A percentile compares a stretch with the other conserved stretches of the same genome.
These are phyloP conservation scores for Penicillium roqueforti DNA, from an alignment of 495 filamentous ascomycete species.

Conservation along the genomic window DNA sequence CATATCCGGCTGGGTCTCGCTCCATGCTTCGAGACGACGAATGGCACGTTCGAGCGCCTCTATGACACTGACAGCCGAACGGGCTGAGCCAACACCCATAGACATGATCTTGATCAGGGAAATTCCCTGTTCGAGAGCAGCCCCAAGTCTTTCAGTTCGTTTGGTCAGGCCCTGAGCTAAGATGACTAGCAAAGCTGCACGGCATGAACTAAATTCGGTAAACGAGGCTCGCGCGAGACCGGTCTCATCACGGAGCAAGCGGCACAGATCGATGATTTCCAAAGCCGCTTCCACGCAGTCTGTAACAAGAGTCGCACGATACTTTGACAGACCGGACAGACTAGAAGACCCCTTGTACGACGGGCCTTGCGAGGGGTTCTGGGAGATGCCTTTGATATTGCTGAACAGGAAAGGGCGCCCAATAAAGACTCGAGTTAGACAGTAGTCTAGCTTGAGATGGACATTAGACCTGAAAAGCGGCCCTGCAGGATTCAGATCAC, in stretches of 20 bases:
- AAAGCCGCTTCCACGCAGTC: slow-evolving; percentile 50
- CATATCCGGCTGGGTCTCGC: slow-evolving; percentile 32
- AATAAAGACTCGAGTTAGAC: slow-evolving; percentile 45
- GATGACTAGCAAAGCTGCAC: slow-evolving; percentile 48
- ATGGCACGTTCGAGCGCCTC: slow-evolving; percentile 49
- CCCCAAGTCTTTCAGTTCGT: slow-evolving; percentile 44
- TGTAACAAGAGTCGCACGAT: slow-evolving; percentile 39
- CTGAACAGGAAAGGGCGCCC: slow-evolving; percentile 50
- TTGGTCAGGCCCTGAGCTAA: slow-evolving; percentile 47
- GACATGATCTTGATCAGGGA: slow-evolving; percentile 51
- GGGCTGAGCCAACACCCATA: slow-evolving; percentile 47
- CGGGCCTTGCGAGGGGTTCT: slow-evolving; percentile 17
- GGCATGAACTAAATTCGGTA: slow-evolving; percentile 50
- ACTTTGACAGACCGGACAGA: slow-evolving; percentile 36
- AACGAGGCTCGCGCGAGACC: slow-evolving; percentile 50
- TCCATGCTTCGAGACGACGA: slow-evolving; percentile 42
- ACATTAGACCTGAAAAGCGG: slow-evolving; percentile 46
- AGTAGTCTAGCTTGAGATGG: slow-evolving; percentile 49
- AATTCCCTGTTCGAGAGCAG: slow-evolving; percentile 45
- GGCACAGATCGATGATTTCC: slow-evolving; percentile 46
- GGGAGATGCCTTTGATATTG: slow-evolving; percentile 34
- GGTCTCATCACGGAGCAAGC: slow-evolving; percentile 43
- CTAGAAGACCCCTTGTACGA: slow-evolving; percentile 32
- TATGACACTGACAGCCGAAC: slow-evolving; percentile 49
- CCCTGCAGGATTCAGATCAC: slow-evolving; percentile 37